Evolutionary conservation across 2,329 filamentous ascomycete species (phyloP).

Genomic region (Cordyceps cateniannulata): DNA sequence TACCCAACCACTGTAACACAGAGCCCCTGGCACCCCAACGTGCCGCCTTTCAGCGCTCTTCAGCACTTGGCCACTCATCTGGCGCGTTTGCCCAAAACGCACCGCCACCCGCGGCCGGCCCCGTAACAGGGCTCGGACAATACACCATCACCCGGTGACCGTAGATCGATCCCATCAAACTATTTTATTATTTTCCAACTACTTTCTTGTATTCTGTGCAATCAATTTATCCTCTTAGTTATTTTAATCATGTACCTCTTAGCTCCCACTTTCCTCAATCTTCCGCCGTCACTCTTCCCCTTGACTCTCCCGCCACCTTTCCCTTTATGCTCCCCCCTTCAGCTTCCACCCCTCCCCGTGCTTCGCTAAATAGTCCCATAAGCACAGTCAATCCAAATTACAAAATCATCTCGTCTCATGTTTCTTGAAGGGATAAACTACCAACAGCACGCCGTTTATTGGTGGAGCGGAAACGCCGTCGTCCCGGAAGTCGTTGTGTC

Average conservation of each 20-base stretch:
- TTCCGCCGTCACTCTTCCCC: too few relatives aligned
- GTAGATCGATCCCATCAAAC: not conserved
- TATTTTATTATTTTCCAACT: not conserved
- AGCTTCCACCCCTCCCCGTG: too few relatives aligned
- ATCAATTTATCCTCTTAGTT: too few relatives aligned
- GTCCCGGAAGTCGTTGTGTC: not conserved
- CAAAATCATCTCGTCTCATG: not conserved
- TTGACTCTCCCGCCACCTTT: too few relatives aligned
- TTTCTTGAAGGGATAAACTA: not conserved
- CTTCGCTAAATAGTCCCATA: not conserved
- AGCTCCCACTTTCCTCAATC: not conserved
- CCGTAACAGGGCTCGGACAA: not conserved
- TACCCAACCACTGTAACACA: too few relatives aligned
- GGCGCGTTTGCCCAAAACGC: too few relatives aligned
- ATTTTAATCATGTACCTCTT: not conserved
- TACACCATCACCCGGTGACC: not conserved
- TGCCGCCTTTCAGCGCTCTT: too few relatives aligned
- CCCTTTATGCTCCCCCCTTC: too few relatives aligned
- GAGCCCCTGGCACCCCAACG: too few relatives aligned
- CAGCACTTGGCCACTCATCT: too few relatives aligned
- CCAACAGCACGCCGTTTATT: not conserved
- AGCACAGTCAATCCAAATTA: not conserved
- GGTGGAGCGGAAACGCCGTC: constrained; percentile 2
- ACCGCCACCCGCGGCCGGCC: not conserved
- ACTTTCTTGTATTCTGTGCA: not conserved